Conservation (phyloP, 1,284 basidiomycete genomes). For the Agaricales sp. region DNA sequence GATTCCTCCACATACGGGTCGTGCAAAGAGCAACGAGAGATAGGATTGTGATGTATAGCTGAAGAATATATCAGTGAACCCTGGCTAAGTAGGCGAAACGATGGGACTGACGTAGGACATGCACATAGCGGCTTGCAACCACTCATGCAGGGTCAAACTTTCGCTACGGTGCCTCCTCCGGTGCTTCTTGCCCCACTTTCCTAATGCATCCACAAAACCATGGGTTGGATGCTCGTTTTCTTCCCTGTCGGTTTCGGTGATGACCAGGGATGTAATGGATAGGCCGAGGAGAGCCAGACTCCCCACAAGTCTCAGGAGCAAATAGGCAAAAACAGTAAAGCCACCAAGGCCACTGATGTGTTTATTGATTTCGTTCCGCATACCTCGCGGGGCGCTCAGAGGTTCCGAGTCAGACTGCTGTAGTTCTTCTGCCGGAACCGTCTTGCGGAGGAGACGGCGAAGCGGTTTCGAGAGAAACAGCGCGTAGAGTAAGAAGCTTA, state of each 20-base stretch:
- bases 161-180: conserved; percentile 13
- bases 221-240: neutral
- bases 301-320: conserved; percentile 23
- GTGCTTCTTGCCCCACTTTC: conserved; percentile 17
- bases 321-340: conserved; percentile 21
- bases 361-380: conserved; percentile 15
- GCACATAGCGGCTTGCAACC: conserved; percentile 21
- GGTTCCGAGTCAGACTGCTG: conserved; percentile 6
- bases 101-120: conserved; percentile 23
- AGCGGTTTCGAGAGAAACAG: neutral
- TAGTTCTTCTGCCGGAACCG: conserved; percentile 5
- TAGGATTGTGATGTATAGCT: conserved; percentile 22
- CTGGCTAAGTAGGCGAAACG: too few species aligned
- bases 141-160: conserved; percentile 15
- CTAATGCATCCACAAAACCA: neutral
- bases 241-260: conserved; percentile 12
- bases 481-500: conserved; percentile 17
- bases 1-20: conserved; percentile 17
- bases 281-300: conserved; percentile 26
- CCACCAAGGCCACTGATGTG: conserved; percentile 21
- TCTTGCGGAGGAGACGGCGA: conserved; percentile 12
- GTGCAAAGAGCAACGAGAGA: conserved; percentile 20
- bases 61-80: conserved; percentile 5
- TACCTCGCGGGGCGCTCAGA: conserved; percentile 9
- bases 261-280: conserved; percentile 21